Evolutionary conservation across 352 stramenopile genomes (phyloP).

Genomic region (Phytophthora nicotianae): DNA sequence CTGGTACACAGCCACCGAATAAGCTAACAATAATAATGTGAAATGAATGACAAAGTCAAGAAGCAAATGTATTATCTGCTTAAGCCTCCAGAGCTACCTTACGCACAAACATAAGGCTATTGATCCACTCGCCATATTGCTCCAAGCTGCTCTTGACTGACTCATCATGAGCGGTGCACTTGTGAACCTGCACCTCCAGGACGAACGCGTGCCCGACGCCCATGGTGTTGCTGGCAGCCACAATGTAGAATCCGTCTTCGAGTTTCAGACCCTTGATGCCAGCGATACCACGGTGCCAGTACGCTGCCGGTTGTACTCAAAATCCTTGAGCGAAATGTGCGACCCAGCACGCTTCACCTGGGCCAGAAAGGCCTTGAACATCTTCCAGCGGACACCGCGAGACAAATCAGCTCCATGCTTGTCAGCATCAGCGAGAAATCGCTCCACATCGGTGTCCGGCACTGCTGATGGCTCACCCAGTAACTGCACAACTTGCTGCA

Average conservation of each 20-base stretch:
- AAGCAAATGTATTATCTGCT: not conserved
- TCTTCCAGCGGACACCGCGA: not conserved
- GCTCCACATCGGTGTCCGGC: not conserved
- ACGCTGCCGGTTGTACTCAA: not conserved
- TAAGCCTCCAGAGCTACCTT: not conserved
- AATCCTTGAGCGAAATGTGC: not conserved
- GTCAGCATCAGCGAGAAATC: not conserved
- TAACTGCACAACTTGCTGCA: not conserved
- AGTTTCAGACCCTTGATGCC: not conserved
- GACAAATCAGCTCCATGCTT: not conserved
- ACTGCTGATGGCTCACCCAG: not conserved
- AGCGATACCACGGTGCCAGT: not conserved
- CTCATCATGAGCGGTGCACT: not conserved
- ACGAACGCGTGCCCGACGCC: not conserved
- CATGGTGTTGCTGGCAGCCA: not conserved
- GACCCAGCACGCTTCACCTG: no score
- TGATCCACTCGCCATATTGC: not conserved
- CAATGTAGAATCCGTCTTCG: not conserved
- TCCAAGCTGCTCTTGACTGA: not conserved
- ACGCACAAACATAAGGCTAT: not conserved
- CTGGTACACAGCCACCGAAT: not conserved
- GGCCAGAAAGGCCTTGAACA: no score
- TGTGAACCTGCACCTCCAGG: not conserved
- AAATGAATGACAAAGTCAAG: not conserved
- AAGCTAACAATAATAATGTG: not conserved